A percentile compares a stretch with the other conserved stretches of the same genome.
These are phyloP conservation scores for Scleromitrula shiraiana DNA, from an alignment of 2,329 filamentous ascomycete genomes.

Conservation along the genomic window DNA sequence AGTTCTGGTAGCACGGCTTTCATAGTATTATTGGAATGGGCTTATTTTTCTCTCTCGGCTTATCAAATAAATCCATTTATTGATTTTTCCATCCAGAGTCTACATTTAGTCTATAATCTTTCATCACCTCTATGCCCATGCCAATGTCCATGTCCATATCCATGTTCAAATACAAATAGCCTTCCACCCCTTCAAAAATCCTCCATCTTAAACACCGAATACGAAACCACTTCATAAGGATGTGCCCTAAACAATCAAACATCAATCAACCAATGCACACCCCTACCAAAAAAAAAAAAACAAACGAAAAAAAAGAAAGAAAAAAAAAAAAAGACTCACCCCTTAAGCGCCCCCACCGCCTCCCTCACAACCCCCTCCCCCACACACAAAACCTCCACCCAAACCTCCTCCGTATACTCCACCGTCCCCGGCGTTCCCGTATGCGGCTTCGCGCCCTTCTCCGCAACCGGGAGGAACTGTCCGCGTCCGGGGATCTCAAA, in stretches of 20 bases:
- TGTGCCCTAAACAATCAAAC: background rate
- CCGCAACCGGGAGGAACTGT: slow-evolving; percentile 55
- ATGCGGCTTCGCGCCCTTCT: slow-evolving; percentile 48
- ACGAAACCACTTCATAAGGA: background rate
- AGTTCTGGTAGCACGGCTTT: background rate
- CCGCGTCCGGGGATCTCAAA: slow-evolving; percentile 47
- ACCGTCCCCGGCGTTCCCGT: slow-evolving; percentile 50
- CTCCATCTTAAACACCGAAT: background rate
- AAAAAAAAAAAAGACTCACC: slow-evolving; percentile 39
- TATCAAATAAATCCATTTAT: background rate
- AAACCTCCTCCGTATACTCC: slow-evolving; percentile 51
- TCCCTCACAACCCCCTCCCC: slow-evolving; percentile 47
- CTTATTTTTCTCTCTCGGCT: background rate
- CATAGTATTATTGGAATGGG: background rate
- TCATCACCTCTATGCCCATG: no score
- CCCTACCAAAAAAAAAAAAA: background rate
- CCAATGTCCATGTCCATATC: no score
- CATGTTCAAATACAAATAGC: background rate
- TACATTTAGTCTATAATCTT: no score
- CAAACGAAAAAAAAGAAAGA: background rate
- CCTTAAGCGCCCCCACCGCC: slow-evolving; percentile 56
- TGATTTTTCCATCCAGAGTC: no score
- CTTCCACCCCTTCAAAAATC: background rate
- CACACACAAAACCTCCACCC: slow-evolving; percentile 54
- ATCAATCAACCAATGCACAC: background rate